These are phyloP conservation scores for Cicer cuneatum DNA, from an alignment of 306 rosid species.

Conservation along the genomic window DNA sequence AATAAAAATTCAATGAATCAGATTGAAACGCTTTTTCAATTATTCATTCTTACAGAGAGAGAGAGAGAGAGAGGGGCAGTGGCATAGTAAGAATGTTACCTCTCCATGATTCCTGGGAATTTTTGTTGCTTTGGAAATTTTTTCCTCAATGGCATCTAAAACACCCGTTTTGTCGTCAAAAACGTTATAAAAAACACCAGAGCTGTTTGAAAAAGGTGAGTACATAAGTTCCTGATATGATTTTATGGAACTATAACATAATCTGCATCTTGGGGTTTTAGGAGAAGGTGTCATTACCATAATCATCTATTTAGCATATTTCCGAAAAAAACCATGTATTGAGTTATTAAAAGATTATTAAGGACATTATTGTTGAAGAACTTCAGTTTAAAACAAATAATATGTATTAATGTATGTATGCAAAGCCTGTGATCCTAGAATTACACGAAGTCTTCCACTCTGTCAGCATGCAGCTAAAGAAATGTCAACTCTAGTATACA, in stretches of 20 bases:
- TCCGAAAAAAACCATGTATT: slow-evolving; percentile 18
- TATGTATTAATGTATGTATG: not conserved
- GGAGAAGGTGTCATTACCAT: slow-evolving; percentile 27
- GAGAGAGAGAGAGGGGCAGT: not conserved
- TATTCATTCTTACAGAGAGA: not conserved
- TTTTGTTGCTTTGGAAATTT: slow-evolving; percentile 84
- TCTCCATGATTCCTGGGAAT: slow-evolving; percentile 83
- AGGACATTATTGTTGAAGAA: slow-evolving; percentile 12
- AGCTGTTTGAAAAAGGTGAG: slow-evolving; percentile 59
- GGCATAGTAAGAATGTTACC: slow-evolving; percentile 52
- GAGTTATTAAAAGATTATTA: slow-evolving; percentile 15
- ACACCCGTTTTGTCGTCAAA: slow-evolving; percentile 69
- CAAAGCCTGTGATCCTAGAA: slow-evolving; percentile 31
- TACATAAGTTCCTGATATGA: slow-evolving; percentile 34
- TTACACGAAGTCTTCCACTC: slow-evolving; percentile 15
- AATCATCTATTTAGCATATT: slow-evolving; percentile 24
- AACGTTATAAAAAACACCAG: slow-evolving; percentile 75
- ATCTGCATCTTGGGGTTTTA: slow-evolving; percentile 27
- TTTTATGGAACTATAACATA: slow-evolving; percentile 24
- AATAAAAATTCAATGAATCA: not conserved
- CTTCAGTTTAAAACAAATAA: slow-evolving; percentile 21
- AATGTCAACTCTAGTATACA: slow-evolving; percentile 15
- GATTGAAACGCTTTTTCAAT: slow-evolving; percentile 16
- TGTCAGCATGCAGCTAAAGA: slow-evolving; percentile 1
- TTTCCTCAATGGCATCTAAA: slow-evolving; percentile 75